Evolutionary conservation across 805 yeast species (phyloP).

Genomic region (Wickerhamiella kurtzmanii): DNA sequence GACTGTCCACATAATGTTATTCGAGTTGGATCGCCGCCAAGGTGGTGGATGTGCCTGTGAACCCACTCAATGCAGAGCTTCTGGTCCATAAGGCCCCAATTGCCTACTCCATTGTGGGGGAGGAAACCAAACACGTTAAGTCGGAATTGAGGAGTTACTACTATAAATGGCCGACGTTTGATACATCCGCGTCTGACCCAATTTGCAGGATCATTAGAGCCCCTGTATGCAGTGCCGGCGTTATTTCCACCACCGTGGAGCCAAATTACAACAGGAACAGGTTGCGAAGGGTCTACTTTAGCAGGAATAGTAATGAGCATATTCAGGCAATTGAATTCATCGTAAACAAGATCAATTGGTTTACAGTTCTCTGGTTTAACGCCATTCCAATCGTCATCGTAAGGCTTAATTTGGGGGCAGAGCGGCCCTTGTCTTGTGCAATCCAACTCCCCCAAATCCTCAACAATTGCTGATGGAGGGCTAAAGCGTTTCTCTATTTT

Average conservation of each 20-base stretch:
- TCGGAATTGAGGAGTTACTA: conserved; percentile 30
- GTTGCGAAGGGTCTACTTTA: not conserved
- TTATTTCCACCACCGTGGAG: conserved; percentile 29
- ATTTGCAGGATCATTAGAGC: conserved; percentile 19
- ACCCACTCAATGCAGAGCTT: conserved; percentile 36
- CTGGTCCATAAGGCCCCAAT: conserved; percentile 38
- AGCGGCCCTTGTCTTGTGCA: conserved; percentile 16
- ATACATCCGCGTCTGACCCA: conserved; percentile 18
- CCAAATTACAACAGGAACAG: conserved; percentile 28
- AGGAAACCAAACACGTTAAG: conserved; percentile 30
- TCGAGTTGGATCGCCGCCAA: conserved; percentile 35
- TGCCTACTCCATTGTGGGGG: conserved; percentile 27
- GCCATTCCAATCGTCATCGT: conserved; percentile 14
- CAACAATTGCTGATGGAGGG: conserved; percentile 3
- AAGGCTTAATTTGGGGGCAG: conserved; percentile 16
- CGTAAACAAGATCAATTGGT: conserved; percentile 15
- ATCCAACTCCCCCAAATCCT: conserved; percentile 2
- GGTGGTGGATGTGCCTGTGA: conserved; percentile 28
- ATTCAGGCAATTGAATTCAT: conserved; percentile 24
- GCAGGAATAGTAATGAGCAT: conserved; percentile 19
- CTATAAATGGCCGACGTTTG: conserved; percentile 22
- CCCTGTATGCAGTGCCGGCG: conserved; percentile 25
- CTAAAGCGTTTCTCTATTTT: conserved; percentile 7
- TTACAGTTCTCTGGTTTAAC: conserved; percentile 9
- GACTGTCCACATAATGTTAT: conserved; percentile 36